A percentile compares a stretch with the other conserved stretches of the same genome.
Conservation (phyloP, 176 grass and related monocot genomes). For the Rhipidocladum racemiflorum region DNA sequence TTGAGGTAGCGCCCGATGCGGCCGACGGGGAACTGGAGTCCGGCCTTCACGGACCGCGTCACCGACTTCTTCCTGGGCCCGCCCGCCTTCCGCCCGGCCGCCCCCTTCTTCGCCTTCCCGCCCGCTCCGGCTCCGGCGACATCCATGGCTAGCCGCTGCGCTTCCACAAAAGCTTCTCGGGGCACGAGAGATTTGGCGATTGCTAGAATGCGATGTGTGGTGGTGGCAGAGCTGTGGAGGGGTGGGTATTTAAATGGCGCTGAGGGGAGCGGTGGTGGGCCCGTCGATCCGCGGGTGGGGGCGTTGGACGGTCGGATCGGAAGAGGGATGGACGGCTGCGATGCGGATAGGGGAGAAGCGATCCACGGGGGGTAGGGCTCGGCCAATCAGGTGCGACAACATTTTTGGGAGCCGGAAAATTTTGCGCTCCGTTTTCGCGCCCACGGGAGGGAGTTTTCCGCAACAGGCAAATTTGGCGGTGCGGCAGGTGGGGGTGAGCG, state of each 20-base stretch:
- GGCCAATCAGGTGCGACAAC: slow-evolving; percentile 32
- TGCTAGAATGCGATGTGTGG: not conserved
- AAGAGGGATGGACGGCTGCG: not conserved
- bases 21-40: slow-evolving; percentile 76
- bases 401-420: not conserved
- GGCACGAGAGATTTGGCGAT: not conserved
- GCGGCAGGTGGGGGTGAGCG: not conserved
- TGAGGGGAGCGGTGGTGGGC: slow-evolving; percentile 9
- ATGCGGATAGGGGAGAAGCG: not conserved
- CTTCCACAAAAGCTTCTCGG: not conserved
- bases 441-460: not conserved
- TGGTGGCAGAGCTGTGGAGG: not conserved
- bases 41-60: slow-evolving; percentile 60
- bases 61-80: slow-evolving; percentile 60
- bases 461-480: not conserved
- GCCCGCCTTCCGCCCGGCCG: slow-evolving; percentile 39
- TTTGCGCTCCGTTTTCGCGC: slow-evolving; percentile 18
- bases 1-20: slow-evolving; percentile 71
- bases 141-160: slow-evolving; percentile 15
- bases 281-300: slow-evolving; percentile 30
- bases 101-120: slow-evolving; percentile 55
- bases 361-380: slow-evolving; percentile 27
- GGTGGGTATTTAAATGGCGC: not conserved
- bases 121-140: slow-evolving; percentile 10
- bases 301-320: not conserved